A percentile compares a stretch with the other conserved stretches of the same genome.
phyloP scores from a whole-genome alignment of 2,329 filamentous ascomycete species.

The Microdochium bolleyi region DNA sequence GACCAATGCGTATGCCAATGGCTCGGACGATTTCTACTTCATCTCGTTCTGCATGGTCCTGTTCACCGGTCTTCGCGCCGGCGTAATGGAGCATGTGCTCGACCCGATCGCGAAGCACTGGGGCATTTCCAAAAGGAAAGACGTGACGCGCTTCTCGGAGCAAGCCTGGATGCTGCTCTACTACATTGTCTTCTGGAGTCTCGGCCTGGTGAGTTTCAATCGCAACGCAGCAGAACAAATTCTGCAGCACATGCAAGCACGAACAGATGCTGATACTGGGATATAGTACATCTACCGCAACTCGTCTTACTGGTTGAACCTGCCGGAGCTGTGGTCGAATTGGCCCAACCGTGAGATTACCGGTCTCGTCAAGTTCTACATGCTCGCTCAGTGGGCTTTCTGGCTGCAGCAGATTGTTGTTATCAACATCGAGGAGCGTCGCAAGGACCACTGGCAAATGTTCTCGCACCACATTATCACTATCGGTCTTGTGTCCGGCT shows the following conservation, averaged over 20 bases:
- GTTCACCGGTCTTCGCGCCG: conserved; percentile 80
- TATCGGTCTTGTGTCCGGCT: conserved; percentile 67
- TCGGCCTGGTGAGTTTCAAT: conserved; percentile 63
- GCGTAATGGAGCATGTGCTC: conserved; percentile 79
- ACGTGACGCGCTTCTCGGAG: conserved; percentile 78
- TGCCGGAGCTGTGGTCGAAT: conserved; percentile 71
- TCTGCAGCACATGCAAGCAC: neutral
- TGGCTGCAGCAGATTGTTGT: conserved; percentile 93
- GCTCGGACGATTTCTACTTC: conserved; percentile 71
- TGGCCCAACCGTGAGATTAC: conserved; percentile 75
- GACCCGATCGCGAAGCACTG: conserved; percentile 64
- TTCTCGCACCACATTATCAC: conserved; percentile 91
- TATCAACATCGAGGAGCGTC: conserved; percentile 86
- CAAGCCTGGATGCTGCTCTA: conserved; percentile 89
- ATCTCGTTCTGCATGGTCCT: conserved; percentile 72
- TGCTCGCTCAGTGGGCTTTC: conserved; percentile 83
- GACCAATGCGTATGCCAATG: conserved; percentile 65
- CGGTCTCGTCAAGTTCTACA: conserved; percentile 77
- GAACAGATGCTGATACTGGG: conserved; percentile 2
- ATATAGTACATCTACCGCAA: conserved; percentile 69
- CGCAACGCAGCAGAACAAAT: neutral
- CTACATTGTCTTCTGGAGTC: conserved; percentile 70
- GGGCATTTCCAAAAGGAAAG: conserved; percentile 71
- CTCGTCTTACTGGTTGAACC: conserved; percentile 71
- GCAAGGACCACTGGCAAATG: conserved; percentile 97